phyloP scores from a whole-genome alignment of 2,329 filamentous ascomycete species.

The Huntiella savannae region DNA sequence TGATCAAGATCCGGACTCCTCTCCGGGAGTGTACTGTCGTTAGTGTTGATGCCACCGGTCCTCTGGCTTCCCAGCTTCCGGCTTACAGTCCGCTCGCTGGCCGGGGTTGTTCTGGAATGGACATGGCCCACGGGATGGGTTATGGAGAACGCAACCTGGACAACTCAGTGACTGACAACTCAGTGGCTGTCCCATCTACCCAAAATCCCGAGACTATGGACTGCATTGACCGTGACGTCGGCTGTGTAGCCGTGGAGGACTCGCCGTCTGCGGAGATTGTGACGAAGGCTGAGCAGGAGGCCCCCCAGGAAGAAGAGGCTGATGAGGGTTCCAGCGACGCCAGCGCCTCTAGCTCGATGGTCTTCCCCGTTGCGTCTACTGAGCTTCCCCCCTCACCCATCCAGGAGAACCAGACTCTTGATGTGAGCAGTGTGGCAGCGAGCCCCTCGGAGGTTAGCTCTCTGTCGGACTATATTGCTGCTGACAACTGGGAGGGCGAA shows the following conservation, averaged over 20 bases:
- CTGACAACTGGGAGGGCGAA: slow-evolving; percentile 38
- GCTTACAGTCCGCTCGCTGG: too few relatives aligned
- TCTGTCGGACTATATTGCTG: slow-evolving; percentile 37
- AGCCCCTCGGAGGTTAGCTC: slow-evolving; percentile 4
- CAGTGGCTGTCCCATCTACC: too few relatives aligned
- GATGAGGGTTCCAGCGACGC: slow-evolving; percentile 24
- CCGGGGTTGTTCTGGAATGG: too few relatives aligned
- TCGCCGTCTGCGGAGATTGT: slow-evolving; percentile 13
- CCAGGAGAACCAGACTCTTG: not conserved
- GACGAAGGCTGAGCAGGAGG: slow-evolving; percentile 13
- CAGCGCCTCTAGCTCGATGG: slow-evolving; percentile 32
- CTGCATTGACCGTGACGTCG: slow-evolving; percentile 82
- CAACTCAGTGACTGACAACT: too few relatives aligned
- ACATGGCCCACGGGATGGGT: too few relatives aligned
- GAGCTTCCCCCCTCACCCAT: not conserved
- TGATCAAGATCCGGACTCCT: slow-evolving; percentile 93
- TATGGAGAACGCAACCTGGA: too few relatives aligned
- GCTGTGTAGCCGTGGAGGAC: slow-evolving; percentile 65
- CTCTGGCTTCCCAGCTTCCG: slow-evolving; percentile 34
- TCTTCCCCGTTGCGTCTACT: slow-evolving; percentile 18
- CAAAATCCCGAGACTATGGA: slow-evolving; percentile 21
- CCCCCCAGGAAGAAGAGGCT: slow-evolving; percentile 15
- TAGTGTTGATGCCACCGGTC: slow-evolving; percentile 24
- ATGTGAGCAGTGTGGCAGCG: not conserved
- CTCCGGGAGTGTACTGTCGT: slow-evolving; percentile 75